Conservation (phyloP, 495 filamentous ascomycete species). For the Aspergillus cavernicola region DNA sequence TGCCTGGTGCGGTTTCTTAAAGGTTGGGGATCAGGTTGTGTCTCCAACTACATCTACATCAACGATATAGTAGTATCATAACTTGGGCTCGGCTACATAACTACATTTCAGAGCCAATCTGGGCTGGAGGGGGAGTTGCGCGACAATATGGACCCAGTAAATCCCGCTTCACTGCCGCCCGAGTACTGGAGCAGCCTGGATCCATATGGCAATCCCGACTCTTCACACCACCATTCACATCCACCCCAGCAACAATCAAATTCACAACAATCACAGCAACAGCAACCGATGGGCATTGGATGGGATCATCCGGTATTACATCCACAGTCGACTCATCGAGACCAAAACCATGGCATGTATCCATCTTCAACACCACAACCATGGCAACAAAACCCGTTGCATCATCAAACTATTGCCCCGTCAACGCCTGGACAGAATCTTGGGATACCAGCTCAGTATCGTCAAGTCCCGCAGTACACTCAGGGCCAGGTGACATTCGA, state of each 20-base stretch:
- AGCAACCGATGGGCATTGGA: slow-evolving; percentile 30
- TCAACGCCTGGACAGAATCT: slow-evolving; percentile 23
- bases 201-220: slow-evolving; percentile 28
- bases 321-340: slow-evolving; percentile 22
- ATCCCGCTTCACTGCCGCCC: slow-evolving; percentile 23
- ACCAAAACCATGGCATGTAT: slow-evolving; percentile 31
- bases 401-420: slow-evolving; percentile 19
- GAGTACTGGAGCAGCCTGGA: slow-evolving; percentile 43
- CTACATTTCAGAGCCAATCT: slow-evolving; percentile 3
- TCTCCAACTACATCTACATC: slow-evolving; percentile 3
- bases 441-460: slow-evolving; percentile 28
- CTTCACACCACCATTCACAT: slow-evolving; percentile 25
- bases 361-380: slow-evolving; percentile 28
- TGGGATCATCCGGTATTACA: slow-evolving; percentile 37
- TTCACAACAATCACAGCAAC: slow-evolving; percentile 23
- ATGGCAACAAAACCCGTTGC: slow-evolving; percentile 37
- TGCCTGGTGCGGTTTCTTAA: too few species aligned
- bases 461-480: slow-evolving; percentile 32
- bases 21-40: slow-evolving; percentile 2
- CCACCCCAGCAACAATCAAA: slow-evolving; percentile 22
- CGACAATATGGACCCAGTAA: slow-evolving; percentile 39
- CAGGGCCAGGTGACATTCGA: slow-evolving; percentile 37
- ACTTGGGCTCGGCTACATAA: slow-evolving; percentile 1
- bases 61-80: slow-evolving; percentile 14
- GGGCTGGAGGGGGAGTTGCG: slow-evolving; percentile 11